A percentile compares a stretch with the other conserved stretches of the same genome.
Evolutionary conservation across 345 rosid genomes (phyloP).

Genomic region (Eutrema yunnanense): DNA sequence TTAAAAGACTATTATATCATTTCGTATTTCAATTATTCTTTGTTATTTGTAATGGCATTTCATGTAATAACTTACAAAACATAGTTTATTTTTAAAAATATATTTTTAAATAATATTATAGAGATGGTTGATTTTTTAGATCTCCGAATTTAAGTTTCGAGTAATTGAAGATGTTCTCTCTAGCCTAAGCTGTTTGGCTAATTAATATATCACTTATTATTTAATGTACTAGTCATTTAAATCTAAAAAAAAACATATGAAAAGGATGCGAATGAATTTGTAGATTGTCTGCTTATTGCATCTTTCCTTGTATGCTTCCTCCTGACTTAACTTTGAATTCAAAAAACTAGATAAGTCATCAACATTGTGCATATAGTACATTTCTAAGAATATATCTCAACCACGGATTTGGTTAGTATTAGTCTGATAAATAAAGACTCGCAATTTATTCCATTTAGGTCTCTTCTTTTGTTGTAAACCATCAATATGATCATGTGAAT

Average conservation of each 20-base stretch:
- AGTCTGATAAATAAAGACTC: constrained; percentile 1
- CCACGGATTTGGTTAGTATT: constrained; percentile 17
- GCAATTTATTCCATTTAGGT: constrained; percentile 17
- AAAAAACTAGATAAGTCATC: constrained; percentile 12
- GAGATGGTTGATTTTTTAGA: too few species aligned
- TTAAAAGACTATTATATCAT: too few species aligned
- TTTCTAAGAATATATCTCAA: constrained; percentile 10
- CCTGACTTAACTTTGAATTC: constrained; percentile 15
- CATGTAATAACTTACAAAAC: too few species aligned
- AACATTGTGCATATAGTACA: neutral
- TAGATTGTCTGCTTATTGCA: neutral
- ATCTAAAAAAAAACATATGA: neutral
- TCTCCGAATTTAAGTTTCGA: too few species aligned
- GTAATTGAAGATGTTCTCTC: too few species aligned
- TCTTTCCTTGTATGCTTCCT: constrained; percentile 18
- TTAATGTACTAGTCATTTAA: neutral
- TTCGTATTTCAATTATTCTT: too few species aligned
- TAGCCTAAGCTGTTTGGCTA: too few species aligned
- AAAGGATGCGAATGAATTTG: constrained; percentile 3
- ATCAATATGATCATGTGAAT: constrained; percentile 14
- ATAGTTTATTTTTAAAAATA: too few species aligned
- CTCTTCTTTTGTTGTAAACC: constrained; percentile 10
- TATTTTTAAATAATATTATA: too few species aligned
- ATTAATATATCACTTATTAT: neutral
- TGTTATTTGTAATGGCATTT: too few species aligned